A percentile compares a stretch with the other conserved stretches of the same genome.
phyloP scores from a whole-genome alignment of 225 moss, liverwort and hornwort genomes.

The Marchantia paleacea region DNA sequence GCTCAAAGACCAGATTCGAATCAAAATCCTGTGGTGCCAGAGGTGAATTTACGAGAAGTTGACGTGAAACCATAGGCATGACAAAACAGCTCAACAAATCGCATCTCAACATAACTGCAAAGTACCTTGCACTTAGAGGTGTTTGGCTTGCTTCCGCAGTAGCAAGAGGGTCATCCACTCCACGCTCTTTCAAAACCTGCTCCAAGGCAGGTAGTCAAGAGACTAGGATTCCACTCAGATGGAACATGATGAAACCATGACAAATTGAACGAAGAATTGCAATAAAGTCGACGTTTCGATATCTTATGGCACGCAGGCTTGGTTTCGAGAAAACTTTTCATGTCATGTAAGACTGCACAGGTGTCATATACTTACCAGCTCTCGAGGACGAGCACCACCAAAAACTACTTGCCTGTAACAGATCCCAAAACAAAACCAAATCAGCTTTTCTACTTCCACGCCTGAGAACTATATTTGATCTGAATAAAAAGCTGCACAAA shows the following conservation, averaged over 20 bases:
- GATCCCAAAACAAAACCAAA: neutral
- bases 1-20: too few species aligned
- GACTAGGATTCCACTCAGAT: neutral
- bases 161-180: conserved; percentile 58
- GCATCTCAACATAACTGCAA: too few species aligned
- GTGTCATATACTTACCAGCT: conserved; percentile 54
- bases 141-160: conserved; percentile 19
- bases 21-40: too few species aligned
- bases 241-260: too few species aligned
- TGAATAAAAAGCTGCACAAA: too few species aligned
- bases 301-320: neutral
- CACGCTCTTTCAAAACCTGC: conserved; percentile 93
- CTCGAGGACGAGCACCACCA: conserved; percentile 95
- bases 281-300: neutral
- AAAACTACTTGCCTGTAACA: conserved; percentile 72
- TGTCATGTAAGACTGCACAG: neutral
- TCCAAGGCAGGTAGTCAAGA: neutral
- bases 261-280: too few species aligned
- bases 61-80: too few species aligned
- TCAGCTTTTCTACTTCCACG: neutral
- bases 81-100: too few species aligned
- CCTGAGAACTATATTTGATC: too few species aligned
- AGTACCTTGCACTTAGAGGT: conserved; percentile 30
- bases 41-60: too few species aligned
- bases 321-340: neutral